Evolutionary conservation across 176 grass and related monocot species (phyloP).

Genomic region (Chloris gayana): DNA sequence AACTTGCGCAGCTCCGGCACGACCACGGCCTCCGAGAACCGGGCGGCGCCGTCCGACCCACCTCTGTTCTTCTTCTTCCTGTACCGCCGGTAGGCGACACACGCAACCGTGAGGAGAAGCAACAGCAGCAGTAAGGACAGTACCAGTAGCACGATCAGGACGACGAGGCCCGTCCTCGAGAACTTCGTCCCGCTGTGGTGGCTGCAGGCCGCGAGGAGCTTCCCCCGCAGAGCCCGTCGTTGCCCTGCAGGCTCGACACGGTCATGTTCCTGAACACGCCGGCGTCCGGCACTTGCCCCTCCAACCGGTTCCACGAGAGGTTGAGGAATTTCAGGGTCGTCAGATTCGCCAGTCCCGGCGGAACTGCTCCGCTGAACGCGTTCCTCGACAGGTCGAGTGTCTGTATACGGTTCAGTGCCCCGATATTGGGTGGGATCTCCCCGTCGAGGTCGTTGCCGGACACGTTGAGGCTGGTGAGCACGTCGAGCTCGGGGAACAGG

Average conservation of each 20-base stretch:
- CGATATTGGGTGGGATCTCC: conserved; percentile 55
- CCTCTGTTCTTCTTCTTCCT: conserved; percentile 45
- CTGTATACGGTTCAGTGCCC: conserved; percentile 41
- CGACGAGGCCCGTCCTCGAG: conserved; percentile 52
- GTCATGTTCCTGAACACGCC: conserved; percentile 70
- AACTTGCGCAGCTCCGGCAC: conserved; percentile 76
- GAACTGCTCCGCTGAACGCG: conserved; percentile 61
- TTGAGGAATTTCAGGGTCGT: conserved; percentile 60
- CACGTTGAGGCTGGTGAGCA: conserved; percentile 71
- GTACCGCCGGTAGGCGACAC: conserved; percentile 31
- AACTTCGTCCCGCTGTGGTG: conserved; percentile 31
- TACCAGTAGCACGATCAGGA: conserved; percentile 43
- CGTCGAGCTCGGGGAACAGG: conserved; percentile 72
- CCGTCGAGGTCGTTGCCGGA: conserved; percentile 72
- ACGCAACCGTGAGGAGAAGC: conserved; percentile 13
- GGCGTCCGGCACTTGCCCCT: conserved; percentile 54
- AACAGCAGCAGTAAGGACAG: conserved; percentile 52
- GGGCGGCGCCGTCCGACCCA: not conserved
- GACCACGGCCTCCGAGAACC: conserved; percentile 33
- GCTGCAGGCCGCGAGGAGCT: conserved; percentile 54
- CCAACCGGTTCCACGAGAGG: conserved; percentile 70
- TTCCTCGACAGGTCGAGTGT: conserved; percentile 80
- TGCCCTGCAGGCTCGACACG: conserved; percentile 63
- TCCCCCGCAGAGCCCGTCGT: conserved; percentile 69
- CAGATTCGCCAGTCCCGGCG: conserved; percentile 59